Evolutionary conservation across 2,329 filamentous ascomycete species (phyloP), one percentile per base, ranked within the genome.

Genomic region (Penicillium sp.): DNA sequence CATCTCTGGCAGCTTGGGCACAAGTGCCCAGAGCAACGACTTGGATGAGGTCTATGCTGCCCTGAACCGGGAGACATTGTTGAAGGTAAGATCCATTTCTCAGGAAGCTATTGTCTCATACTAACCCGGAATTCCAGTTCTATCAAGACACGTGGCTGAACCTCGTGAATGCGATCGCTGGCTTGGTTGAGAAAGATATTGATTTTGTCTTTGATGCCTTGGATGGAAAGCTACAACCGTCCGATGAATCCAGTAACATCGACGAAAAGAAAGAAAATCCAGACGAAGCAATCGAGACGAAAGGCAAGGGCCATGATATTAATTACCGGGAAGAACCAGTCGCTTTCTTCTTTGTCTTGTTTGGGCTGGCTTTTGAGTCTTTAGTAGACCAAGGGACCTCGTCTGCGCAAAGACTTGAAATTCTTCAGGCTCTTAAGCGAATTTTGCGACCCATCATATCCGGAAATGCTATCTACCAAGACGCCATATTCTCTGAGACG

Each of bases 141-240:
- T 98, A 98, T 61, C 90, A 98, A 69, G 88, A 94, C 42, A 87
- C 88, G 0, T 98, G 92, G 92, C 73, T 98, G 26, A 94, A 92
- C 52, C 77, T 98, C 8, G 90, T 98, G 2, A 89, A 98, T 67
- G 93, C 92, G 3, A 96, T 98, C 61, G 90, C 92, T 8, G 95
- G 89, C 56, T 72, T 98, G 4, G 95, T 98, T 41, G 92, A 96
- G 56, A 90, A 95, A 63, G 92, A 98, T 59, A 95, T 89, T 64
- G 87, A 92, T 44, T 95, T 95, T 47, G 92, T 98, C 2, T 98
- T 98, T 58, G 89, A 95, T 63, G 92, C 92, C 1, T 70, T 98
- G 5, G 92, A 98, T 58, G 89, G 89, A 35, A 95, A 92, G 56
- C 67, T 69, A 2, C 59, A 64, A 32, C 44, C 56, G 16, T 50